Percentiles rank a stretch among this genome's conserved stretches.
Conservation (phyloP, 805 yeast species). For the Vanderwaltozyma yarrowii region DNA sequence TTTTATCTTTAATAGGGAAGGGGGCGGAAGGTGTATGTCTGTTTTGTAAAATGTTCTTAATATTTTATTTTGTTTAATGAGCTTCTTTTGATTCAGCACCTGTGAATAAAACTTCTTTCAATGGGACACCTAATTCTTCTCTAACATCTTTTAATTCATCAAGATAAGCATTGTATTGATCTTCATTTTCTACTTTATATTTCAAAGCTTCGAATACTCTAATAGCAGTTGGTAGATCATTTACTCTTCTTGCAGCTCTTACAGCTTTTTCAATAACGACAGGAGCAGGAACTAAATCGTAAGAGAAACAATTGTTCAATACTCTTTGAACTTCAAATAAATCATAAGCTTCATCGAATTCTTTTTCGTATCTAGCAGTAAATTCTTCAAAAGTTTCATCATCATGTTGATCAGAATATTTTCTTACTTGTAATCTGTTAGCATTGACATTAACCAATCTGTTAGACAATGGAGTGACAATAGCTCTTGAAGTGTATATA, state of each 20-base stretch:
- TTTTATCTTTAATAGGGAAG: too few species aligned
- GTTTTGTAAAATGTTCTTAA: too few species aligned
- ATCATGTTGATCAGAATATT: conserved; percentile 69
- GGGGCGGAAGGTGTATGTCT: too few species aligned
- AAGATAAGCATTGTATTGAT: conserved; percentile 91
- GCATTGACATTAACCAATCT: not conserved
- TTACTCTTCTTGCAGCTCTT: conserved; percentile 97
- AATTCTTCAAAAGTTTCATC: conserved; percentile 94
- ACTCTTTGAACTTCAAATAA: conserved; percentile 86
- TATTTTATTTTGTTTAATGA: too few species aligned
- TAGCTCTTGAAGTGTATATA: conserved; percentile 5
- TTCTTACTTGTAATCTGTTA: conserved; percentile 35
- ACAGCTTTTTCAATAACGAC: conserved; percentile 90
- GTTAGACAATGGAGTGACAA: not conserved
- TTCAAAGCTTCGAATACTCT: conserved; percentile 96
- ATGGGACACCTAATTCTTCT: conserved; percentile 84
- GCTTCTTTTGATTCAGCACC: not conserved
- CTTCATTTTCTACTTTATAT: conserved; percentile 89
- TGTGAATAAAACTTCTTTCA: conserved; percentile 77
- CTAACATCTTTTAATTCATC: conserved; percentile 89
- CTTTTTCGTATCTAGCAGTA: conserved; percentile 84
- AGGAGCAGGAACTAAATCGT: conserved; percentile 98
- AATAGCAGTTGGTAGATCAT: conserved; percentile 97
- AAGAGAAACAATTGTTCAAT: conserved; percentile 94
- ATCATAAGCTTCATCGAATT: conserved; percentile 89